Base-by-base conservation (phyloP, 2,329 filamentous ascomycete genomes). In the Ophioceras dolichostomum region DNA sequence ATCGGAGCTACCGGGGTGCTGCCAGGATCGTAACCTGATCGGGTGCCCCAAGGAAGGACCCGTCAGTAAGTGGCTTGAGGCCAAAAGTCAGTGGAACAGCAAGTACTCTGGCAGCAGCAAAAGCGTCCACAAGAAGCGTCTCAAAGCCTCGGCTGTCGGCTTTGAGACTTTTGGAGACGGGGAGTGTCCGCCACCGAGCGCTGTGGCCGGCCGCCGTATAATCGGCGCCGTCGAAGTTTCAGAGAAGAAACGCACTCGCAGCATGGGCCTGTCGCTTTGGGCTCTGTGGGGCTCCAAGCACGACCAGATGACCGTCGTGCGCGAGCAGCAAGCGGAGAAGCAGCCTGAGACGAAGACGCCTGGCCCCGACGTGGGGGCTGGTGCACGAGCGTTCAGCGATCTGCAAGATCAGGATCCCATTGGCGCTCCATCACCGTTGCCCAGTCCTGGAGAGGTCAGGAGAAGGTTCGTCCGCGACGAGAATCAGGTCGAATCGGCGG, bases 231-330 rank as follows among this genome's bases (percentile, higher is more conserved):
- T 62, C 36, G 16, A 33, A 20, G 47, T 62, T 46, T 55, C 65
- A n/a, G 66, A 69, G 43, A 66, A 65, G 47, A 69, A 70, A 52
- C 76, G 67, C 57, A 68, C 60, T 22, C 47, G 43, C 14, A 87
- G 83, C 45, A 74, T 81, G 58, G 84, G 82, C 7, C 65, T 95
- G 55, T 75, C 79, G 3, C 62, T 95, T 45, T 96, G 89, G 89
- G 83, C 78, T 35, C 66, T 80, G 2, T 93, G 87, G 83, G 87
- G 85, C 12, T 88, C 81, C 32, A 93, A 83, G 53, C 86, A 95
- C 51, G 91, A 96, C 52, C 73, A 89, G 55, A 68, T 68, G 43
- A 83, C 82, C 0, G 68, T 93, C 4, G 61, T 66, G 33, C 62
- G 73, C 4, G 73, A 79, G 52, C 55, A 70, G 37, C 65, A 68